A percentile compares a stretch with the other conserved stretches of the same genome.
Evolutionary conservation across 768 basidiomycete genomes (phyloP).

Genomic region (Macrolepiota albuminosa): DNA sequence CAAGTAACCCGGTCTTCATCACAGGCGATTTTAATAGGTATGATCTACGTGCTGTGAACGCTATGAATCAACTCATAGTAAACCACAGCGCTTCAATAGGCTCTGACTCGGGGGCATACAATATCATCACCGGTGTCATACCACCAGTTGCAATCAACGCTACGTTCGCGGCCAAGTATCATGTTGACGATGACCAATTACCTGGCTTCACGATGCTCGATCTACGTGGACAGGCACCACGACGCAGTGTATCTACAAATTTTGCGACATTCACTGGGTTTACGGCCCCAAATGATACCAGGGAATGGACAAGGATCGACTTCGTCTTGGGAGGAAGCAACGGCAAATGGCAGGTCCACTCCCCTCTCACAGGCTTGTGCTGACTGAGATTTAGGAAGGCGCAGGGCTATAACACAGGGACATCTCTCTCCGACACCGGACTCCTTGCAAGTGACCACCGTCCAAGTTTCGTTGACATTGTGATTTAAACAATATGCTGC

Average conservation of each 20-base stretch:
- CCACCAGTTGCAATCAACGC: constrained; percentile 36
- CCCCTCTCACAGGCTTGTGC: background rate
- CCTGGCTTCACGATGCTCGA: constrained; percentile 41
- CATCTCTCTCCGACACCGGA: constrained; percentile 44
- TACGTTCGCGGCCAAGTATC: constrained; percentile 38
- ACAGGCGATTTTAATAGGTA: constrained; percentile 52
- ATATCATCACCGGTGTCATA: constrained; percentile 39
- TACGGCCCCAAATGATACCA: constrained; percentile 31
- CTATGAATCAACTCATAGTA: background rate
- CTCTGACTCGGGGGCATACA: constrained; percentile 43
- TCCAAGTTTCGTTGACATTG: constrained; percentile 44
- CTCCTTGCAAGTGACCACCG: constrained; percentile 53
- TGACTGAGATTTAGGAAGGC: constrained; percentile 25
- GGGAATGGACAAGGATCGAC: constrained; percentile 39
- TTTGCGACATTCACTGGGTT: constrained; percentile 53
- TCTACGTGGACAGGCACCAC: constrained; percentile 36
- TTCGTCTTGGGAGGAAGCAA: constrained; percentile 49
- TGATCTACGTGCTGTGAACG: background rate
- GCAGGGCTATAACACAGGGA: constrained; percentile 32
- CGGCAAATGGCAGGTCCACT: constrained; percentile 33
- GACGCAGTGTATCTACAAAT: constrained; percentile 36
- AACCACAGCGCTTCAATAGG: constrained; percentile 36
- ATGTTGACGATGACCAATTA: constrained; percentile 24
- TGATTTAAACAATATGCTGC: constrained; percentile 3
- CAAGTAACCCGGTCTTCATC: constrained; percentile 38